Evolutionary conservation across 495 filamentous ascomycete genomes (phyloP).

Genomic region (Aspergillus carlsbadensis): DNA sequence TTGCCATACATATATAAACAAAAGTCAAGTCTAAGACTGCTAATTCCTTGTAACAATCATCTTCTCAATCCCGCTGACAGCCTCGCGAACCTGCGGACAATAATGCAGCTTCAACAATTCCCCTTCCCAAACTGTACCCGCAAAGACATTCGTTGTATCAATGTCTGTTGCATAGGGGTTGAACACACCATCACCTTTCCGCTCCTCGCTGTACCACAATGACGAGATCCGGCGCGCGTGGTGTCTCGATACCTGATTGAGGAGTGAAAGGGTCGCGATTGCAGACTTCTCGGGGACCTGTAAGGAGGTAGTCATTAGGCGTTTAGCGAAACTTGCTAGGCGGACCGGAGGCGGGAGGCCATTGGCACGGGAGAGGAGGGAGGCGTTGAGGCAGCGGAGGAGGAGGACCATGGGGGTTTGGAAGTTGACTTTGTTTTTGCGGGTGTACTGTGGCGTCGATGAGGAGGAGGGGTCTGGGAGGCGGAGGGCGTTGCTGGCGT

Average conservation of each 20-base stretch:
- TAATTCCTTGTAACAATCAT: constrained; percentile 41
- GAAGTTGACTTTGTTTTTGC: constrained; percentile 76
- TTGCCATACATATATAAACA: not conserved
- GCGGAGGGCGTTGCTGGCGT: constrained; percentile 64
- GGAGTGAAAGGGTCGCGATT: constrained; percentile 69
- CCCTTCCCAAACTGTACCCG: constrained; percentile 89
- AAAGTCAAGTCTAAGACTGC: not conserved
- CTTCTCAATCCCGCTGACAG: constrained; percentile 70
- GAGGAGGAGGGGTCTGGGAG: constrained; percentile 69
- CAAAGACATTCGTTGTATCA: constrained; percentile 85
- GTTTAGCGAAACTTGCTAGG: constrained; percentile 91
- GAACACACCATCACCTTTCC: constrained; percentile 76
- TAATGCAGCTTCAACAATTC: constrained; percentile 84
- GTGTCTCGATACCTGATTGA: constrained; percentile 70
- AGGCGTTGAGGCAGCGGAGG: constrained; percentile 75
- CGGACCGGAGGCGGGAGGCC: constrained; percentile 69
- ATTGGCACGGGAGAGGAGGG: constrained; percentile 54
- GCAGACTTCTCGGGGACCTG: constrained; percentile 88
- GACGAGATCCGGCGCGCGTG: constrained; percentile 67
- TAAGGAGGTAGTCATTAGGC: constrained; percentile 74
- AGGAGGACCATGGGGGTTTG: constrained; percentile 90
- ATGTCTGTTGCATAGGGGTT: constrained; percentile 56
- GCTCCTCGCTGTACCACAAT: constrained; percentile 86
- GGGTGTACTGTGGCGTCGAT: constrained; percentile 11
- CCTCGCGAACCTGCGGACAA: constrained; percentile 78